These are phyloP conservation scores for Boletellus ananas DNA, from an alignment of 768 basidiomycete species.

Conservation along the genomic window DNA sequence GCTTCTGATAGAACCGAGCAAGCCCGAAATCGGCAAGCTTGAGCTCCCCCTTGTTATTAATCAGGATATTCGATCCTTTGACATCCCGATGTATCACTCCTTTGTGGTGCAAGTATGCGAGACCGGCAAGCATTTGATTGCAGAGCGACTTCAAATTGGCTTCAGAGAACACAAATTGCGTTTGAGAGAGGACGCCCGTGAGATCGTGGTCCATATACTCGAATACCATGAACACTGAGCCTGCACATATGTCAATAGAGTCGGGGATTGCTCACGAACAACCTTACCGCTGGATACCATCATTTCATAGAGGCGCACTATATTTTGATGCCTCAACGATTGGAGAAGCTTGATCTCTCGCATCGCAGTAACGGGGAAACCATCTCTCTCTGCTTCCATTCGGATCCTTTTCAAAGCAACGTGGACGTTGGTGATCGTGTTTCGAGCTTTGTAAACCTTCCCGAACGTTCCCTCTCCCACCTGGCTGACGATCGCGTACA, in stretches of 20 bases:
- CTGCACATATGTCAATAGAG: constrained; percentile 39
- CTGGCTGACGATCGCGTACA: constrained; percentile 86
- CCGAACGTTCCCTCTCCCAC: constrained; percentile 99
- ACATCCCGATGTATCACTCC: constrained; percentile 98
- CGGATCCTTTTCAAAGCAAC: constrained; percentile 96
- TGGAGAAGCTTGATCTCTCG: constrained; percentile 98
- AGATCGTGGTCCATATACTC: constrained; percentile 99
- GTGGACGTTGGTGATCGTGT: constrained; percentile 65
- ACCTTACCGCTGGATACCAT: constrained; percentile 91
- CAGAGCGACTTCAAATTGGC: constrained; percentile 95
- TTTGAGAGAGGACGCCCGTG: constrained; percentile 90
- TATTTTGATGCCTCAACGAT: constrained; percentile 82
- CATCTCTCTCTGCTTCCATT: constrained; percentile 96
- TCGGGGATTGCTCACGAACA: background rate
- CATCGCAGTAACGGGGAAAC: constrained; percentile 99
- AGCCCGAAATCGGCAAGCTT: constrained; percentile 98
- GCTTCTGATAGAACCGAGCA: constrained; percentile 93
- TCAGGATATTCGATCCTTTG: constrained; percentile 96
- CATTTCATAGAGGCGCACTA: constrained; percentile 93
- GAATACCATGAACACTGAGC: constrained; percentile 97
- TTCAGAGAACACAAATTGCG: constrained; percentile 76
- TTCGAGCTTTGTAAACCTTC: constrained; percentile 94
- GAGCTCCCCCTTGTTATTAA: constrained; percentile 87
- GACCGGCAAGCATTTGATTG: constrained; percentile 90
- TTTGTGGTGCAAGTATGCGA: constrained; percentile 93